Evolutionary conservation across 2,329 filamentous ascomycete species (phyloP).

Genomic region (Mycosphaerelloides madeirae): DNA sequence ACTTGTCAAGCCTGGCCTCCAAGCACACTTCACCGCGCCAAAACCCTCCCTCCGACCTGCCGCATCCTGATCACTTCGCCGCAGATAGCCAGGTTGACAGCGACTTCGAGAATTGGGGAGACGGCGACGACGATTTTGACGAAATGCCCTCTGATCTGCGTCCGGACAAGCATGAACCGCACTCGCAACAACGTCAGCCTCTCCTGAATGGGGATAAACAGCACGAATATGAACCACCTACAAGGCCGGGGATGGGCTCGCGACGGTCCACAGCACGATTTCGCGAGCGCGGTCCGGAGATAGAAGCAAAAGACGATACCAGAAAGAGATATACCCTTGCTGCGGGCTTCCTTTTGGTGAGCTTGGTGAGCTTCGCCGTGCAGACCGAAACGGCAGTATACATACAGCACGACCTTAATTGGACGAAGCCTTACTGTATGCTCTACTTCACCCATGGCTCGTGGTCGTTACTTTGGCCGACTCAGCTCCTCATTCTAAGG

Average conservation of each 20-base stretch:
- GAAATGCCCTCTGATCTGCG: constrained; percentile 50
- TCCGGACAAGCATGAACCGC: constrained; percentile 22
- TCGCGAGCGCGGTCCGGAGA: constrained; percentile 69
- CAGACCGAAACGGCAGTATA: constrained; percentile 96
- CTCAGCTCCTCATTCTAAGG: constrained; percentile 74
- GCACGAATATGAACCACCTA: constrained; percentile 36
- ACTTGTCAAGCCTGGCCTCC: constrained; percentile 12
- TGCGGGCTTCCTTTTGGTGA: constrained; percentile 74
- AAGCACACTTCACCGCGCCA: constrained; percentile 28
- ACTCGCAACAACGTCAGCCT: constrained; percentile 41
- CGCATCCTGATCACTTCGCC: constrained; percentile 19
- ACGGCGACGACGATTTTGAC: constrained; percentile 29
- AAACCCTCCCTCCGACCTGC: constrained; percentile 28
- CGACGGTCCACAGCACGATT: constrained; percentile 59
- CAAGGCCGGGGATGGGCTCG: constrained; percentile 40
- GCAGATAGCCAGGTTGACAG: constrained; percentile 23
- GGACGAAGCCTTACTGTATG: constrained; percentile 99
- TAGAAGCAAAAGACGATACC: constrained; percentile 58
- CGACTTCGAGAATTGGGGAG: constrained; percentile 45
- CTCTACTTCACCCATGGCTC: constrained; percentile 93
- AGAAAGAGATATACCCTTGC: constrained; percentile 83
- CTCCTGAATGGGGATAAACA: constrained; percentile 46
- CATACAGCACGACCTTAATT: constrained; percentile 85
- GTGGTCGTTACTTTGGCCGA: constrained; percentile 84
- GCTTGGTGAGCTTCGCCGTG: constrained; percentile 80